Evolutionary conservation across 805 yeast species (phyloP), one percentile per base, ranked within the genome.

Genomic region (Lachancea quebecensis): DNA sequence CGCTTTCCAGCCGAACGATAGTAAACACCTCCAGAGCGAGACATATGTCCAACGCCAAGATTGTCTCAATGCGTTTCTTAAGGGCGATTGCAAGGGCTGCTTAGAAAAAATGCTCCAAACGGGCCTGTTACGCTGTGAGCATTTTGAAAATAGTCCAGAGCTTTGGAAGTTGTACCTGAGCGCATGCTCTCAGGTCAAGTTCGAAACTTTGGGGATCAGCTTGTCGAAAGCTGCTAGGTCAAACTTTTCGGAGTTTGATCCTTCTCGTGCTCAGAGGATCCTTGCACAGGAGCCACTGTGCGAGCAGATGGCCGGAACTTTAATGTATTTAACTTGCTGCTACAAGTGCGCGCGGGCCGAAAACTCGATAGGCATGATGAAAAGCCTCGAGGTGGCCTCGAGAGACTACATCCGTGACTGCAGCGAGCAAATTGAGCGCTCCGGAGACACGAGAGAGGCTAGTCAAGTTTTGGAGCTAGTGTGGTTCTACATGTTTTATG

Each of bases 221-320:
- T 28, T 49, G 10, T 39, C 44, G 17, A 45, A 40, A 12, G 44
- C 44, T 11, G 21, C 45, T 7, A 36, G 33, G 11, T 15, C 30
- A 10, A n/a, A 84, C 93, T 45, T 73, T 55, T 14, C 82, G 79
- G 35, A 85, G 78, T 38, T 71, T 69, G 33, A 44, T 17, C 8
- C 35, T 10, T 21, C 43, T 12, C 34, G 14, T 2, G 21, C 28
- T 17, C 30, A 39, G 18, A 10, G 16, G 3, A n/a, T 35, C 6
- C 16, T 39, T 16, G 31, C 21, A 4, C 10, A 9, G 8, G 43
- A 39, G 14, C 36, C 47, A 10, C 18, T 39, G 14, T n/a, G 16
- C 28, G 46, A 42, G 27, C 41, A 29, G 25, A 37, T 32, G 6
- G 41, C 39, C 10, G 37, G 37, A 5, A 6, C 21, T 7, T 15